Evolutionary conservation across 192 early-diverging fungal genomes (phyloP), one percentile per base, ranked within the genome.

Genomic region (Kickxella alabastrina): DNA sequence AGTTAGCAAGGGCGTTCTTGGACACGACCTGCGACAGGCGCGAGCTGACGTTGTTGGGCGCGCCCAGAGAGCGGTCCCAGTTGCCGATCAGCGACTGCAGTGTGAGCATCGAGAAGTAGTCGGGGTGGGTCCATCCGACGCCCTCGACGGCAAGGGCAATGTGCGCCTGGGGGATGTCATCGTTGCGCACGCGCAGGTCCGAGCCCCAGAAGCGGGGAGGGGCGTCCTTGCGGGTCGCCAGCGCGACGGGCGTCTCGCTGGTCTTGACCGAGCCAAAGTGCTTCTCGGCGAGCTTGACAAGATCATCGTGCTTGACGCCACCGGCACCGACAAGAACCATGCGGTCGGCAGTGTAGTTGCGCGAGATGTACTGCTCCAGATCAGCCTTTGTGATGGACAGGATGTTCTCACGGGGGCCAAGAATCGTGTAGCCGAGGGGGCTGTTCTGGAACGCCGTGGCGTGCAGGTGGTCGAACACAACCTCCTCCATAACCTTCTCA

Each of bases 391-490:
- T 85, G 58, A 98, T 85, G 46, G 85, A 84, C 74, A 91, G 70
- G 62, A 98, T 97, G 80, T 96, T 96, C 60, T 92, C 89, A 63
- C 84, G 81, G 34, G 95, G 90, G 32, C 95, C 95, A 38, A 96
- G 83, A 60, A 97, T 96, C 39, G 95, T 96, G 63, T 82, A 83
- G 25, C 95, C 95, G 12, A 98, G 81, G 15, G 89, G 66, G 57
- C 84, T 83, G 43, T 88, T 79, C 80, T 92, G 91, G 83, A 91
- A 98, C 15, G 95, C 93, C 43, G 86, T 87, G 26, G 90, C 92
- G 68, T 98, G 95, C 78, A 98, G 77, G 54, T 98, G 93, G 65
- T 98, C 95, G 79, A 98, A 98, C 31, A 98, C 95, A 35, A 98
- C 93, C 75, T 98, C 94, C 66, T 98, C 94, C 80, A 92, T 89